These are phyloP conservation scores for Aechmea fasciata DNA, from an alignment of 176 grass and related monocot genomes.

Conservation along the genomic window DNA sequence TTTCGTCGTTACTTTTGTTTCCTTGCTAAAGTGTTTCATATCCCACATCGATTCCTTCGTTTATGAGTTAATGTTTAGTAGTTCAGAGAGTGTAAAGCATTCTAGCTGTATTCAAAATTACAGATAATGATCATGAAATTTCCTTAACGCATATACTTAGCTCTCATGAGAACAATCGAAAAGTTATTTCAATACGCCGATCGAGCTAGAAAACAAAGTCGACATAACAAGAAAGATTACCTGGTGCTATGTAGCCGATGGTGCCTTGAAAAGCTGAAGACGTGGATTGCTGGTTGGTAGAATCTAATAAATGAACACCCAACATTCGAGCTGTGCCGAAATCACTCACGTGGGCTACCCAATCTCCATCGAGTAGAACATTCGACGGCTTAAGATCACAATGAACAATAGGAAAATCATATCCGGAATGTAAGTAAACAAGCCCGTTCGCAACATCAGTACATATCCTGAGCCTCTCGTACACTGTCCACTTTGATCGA, in stretches of 20 bases:
- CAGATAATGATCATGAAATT: no score
- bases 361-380: slow-evolving; percentile 57
- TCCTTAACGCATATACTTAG: no score
- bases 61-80: no score
- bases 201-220: background rate
- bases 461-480: slow-evolving; percentile 51
- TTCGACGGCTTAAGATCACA: slow-evolving; percentile 94
- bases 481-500: slow-evolving; percentile 31
- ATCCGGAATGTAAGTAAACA: slow-evolving; percentile 68
- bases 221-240: slow-evolving; percentile 21
- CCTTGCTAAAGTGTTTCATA: no score
- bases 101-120: no score
- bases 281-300: slow-evolving; percentile 29
- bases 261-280: slow-evolving; percentile 74
- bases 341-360: slow-evolving; percentile 65
- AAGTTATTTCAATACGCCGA: no score
- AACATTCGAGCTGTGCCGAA: slow-evolving; percentile 78
- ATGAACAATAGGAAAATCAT: slow-evolving; percentile 73
- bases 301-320: slow-evolving; percentile 42
- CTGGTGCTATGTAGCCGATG: slow-evolving; percentile 91
- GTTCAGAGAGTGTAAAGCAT: no score
- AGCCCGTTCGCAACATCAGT: slow-evolving; percentile 63
- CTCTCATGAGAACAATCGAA: no score
- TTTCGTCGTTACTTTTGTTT: no score
- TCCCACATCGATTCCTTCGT: background rate